These are phyloP conservation scores for Trichosporon ovoides DNA, from an alignment of 1,284 basidiomycete species.

Conservation along the genomic window DNA sequence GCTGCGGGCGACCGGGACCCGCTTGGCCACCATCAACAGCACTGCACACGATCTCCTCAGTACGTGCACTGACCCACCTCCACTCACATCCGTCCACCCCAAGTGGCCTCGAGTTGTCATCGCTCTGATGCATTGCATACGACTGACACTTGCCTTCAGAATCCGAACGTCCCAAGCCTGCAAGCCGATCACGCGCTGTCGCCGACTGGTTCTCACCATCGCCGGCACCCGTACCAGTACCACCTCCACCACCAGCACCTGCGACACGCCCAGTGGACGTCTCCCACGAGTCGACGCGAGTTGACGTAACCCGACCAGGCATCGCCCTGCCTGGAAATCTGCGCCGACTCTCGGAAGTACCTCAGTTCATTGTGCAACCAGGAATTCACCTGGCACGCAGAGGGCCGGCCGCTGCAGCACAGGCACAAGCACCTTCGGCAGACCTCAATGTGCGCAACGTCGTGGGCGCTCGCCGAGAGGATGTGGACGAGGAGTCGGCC, in stretches of 20 bases:
- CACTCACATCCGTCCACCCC: neutral
- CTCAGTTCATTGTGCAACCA: neutral
- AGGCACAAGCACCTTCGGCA: too few species aligned
- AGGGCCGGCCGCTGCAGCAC: too few species aligned
- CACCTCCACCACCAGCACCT: neutral
- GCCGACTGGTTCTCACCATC: constrained; percentile 1
- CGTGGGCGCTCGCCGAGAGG: neutral
- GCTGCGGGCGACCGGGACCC: neutral
- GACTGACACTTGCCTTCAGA: neutral
- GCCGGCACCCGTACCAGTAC: neutral
- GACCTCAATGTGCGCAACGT: too few species aligned
- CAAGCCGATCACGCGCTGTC: neutral
- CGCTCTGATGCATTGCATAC: neutral
- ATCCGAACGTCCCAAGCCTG: neutral
- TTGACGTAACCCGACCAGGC: neutral
- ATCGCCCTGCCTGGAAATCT: neutral
- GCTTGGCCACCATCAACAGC: neutral
- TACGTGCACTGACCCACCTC: neutral
- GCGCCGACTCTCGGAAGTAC: neutral
- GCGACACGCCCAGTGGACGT: neutral
- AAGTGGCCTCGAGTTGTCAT: neutral
- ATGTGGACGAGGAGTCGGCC: neutral
- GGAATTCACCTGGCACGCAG: too few species aligned
- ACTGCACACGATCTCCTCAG: neutral
- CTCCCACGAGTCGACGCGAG: neutral